Evolutionary conservation across 345 rosid genomes (phyloP).

Genomic region (Bruguiera sexangula): DNA sequence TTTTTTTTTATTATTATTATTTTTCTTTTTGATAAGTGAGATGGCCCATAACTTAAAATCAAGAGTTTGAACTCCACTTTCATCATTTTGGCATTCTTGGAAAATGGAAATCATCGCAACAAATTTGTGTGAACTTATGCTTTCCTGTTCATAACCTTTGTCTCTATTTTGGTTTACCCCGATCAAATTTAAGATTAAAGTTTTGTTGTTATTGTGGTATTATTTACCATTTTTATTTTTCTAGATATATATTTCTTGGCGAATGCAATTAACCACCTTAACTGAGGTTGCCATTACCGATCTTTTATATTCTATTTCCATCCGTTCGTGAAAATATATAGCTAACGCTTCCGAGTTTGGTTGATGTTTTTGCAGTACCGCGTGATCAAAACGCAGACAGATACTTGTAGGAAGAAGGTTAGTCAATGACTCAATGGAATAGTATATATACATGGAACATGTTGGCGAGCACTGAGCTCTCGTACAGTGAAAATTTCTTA

Average conservation of each 20-base stretch:
- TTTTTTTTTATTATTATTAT: no score
- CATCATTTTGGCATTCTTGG: background rate
- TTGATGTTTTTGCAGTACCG: constrained; percentile 33
- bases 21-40: no score
- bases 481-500: no score
- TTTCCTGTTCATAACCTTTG: background rate
- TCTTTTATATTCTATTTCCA: no score
- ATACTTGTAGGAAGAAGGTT: constrained; percentile 53
- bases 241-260: background rate
- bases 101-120: background rate
- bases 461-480: background rate
- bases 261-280: no score
- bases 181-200: no score
- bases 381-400: constrained; percentile 45
- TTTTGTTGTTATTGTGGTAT: no score
- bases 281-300: no score
- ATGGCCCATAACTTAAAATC: background rate
- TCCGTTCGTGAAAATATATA: background rate
- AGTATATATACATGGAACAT: no score
- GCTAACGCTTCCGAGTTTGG: constrained; percentile 10
- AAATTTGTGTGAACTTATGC: no score
- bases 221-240: background rate
- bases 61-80: background rate
- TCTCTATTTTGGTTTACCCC: no score
- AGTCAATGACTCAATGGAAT: constrained; percentile 2